A percentile compares a stretch with the other conserved stretches of the same genome.
Evolutionary conservation across 2,329 filamentous ascomycete genomes (phyloP).

Genomic region (Monosporascus sp.): DNA sequence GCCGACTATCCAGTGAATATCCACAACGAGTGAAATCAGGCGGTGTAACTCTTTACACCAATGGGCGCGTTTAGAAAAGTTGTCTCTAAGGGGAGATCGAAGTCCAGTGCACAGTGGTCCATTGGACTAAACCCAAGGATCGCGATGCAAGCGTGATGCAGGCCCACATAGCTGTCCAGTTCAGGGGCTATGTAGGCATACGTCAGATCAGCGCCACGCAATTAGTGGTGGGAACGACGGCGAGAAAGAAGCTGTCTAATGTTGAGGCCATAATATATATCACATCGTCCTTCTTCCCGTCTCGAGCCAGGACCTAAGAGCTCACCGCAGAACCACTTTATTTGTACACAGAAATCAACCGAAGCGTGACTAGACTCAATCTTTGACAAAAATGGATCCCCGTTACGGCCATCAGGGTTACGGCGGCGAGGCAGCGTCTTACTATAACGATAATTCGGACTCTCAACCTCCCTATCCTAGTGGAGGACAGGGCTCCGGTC

Average conservation of each 20-base stretch:
- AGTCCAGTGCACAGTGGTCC: neutral
- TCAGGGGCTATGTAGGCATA: no score
- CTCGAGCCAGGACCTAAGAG: no score
- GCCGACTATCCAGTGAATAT: slow-evolving; percentile 2
- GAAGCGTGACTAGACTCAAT: neutral
- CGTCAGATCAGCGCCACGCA: no score
- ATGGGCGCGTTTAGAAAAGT: neutral
- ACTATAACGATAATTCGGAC: slow-evolving; percentile 9
- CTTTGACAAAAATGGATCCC: slow-evolving; percentile 6
- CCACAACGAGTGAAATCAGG: slow-evolving; percentile 3
- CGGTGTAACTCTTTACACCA: neutral
- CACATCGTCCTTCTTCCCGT: no score
- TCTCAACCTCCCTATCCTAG: slow-evolving; percentile 3
- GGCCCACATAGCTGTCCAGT: no score
- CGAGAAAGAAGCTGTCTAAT: no score
- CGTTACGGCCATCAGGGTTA: slow-evolving; percentile 5
- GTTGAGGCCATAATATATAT: no score
- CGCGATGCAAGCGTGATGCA: no score
- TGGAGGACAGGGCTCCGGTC: neutral
- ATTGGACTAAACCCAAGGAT: slow-evolving; percentile 1
- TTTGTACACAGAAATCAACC: neutral
- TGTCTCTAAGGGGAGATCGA: neutral
- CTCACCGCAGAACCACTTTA: neutral
- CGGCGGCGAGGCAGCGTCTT: slow-evolving; percentile 11
- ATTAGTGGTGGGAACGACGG: no score